These are phyloP conservation scores for Cenchrus americanus DNA, from an alignment of 176 grass and related monocot genomes.

Conservation along the genomic window DNA sequence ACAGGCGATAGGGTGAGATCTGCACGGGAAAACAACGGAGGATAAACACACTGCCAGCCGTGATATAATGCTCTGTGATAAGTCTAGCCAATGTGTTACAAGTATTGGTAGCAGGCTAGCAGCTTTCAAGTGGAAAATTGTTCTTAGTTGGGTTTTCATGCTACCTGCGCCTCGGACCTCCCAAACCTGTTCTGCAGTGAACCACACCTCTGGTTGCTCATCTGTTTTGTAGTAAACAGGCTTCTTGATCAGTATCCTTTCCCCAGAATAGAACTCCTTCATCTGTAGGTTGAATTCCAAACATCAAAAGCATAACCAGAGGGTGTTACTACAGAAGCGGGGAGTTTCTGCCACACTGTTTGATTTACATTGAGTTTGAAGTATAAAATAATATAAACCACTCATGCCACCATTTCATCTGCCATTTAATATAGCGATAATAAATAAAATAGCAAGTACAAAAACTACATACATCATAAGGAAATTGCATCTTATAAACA, in stretches of 20 bases:
- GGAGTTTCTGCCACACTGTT: not conserved
- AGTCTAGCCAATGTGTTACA: not conserved
- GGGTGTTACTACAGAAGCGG: not conserved
- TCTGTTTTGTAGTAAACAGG: slow-evolving; percentile 92
- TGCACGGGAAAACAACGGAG: slow-evolving; percentile 31
- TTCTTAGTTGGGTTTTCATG: not conserved
- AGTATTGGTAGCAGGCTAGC: not conserved
- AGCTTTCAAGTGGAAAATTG: slow-evolving; percentile 9
- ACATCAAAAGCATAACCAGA: slow-evolving; percentile 14
- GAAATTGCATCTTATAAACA: slow-evolving; percentile 2
- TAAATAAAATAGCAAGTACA: slow-evolving; percentile 3
- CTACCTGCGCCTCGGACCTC: slow-evolving; percentile 89
- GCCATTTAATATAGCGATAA: not conserved
- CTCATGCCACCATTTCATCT: not conserved
- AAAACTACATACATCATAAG: not conserved
- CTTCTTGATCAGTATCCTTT: slow-evolving; percentile 82
- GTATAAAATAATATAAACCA: slow-evolving; percentile 30
- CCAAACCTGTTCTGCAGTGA: slow-evolving; percentile 82
- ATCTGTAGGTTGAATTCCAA: slow-evolving; percentile 46
- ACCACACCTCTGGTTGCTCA: slow-evolving; percentile 83
- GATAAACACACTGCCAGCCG: not conserved
- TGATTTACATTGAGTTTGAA: not conserved
- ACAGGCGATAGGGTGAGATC: slow-evolving; percentile 87
- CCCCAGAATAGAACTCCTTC: slow-evolving; percentile 81
- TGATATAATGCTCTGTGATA: not conserved